Conservation (phyloP, 2,329 filamentous ascomycete genomes). For the Albifimbria verrucaria region DNA sequence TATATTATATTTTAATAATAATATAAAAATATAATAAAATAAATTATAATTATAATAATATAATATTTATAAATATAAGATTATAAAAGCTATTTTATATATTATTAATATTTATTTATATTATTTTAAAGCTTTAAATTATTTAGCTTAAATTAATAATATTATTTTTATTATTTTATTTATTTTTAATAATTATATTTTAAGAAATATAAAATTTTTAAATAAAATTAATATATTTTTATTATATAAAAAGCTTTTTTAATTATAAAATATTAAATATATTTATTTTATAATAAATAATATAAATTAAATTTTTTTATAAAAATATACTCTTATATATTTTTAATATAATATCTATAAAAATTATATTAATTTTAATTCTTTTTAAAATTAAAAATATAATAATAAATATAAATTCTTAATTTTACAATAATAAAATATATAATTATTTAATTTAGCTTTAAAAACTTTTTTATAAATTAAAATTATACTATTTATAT, state of each 20-base stretch:
- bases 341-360: too few relatives aligned
- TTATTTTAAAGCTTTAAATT: neutral
- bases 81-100: neutral
- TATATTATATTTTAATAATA: slow-evolving; percentile 1
- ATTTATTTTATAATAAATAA: too few relatives aligned
- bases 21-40: neutral
- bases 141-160: neutral
- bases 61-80: neutral
- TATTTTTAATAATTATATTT: too few relatives aligned
- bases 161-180: neutral
- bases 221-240: too few relatives aligned
- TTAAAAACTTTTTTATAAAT: neutral
- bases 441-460: too few relatives aligned
- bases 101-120: neutral
- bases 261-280: too few relatives aligned
- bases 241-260: too few relatives aligned
- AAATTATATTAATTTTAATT: neutral
- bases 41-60: neutral
- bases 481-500: neutral
- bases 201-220: neutral
- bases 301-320: too few relatives aligned
- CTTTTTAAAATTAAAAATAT: neutral
- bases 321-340: too few relatives aligned
- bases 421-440: too few relatives aligned
- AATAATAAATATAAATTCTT: neutral